Evolutionary conservation across 176 grass and related monocot species (phyloP), one percentile per base, ranked within the genome.

Genomic region (Oryza coarctata): DNA sequence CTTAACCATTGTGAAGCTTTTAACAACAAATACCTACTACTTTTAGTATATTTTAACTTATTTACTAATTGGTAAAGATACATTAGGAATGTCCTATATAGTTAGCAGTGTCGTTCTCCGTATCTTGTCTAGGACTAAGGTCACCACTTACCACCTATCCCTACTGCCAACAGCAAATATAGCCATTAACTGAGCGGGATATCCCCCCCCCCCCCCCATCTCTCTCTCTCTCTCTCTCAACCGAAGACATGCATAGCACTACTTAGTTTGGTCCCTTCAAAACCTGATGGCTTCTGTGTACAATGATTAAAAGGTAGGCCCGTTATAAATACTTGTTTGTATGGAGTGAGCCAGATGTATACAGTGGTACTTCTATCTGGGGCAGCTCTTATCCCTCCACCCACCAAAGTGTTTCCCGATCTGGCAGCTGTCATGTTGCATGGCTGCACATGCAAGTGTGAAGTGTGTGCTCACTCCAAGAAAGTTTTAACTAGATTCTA

Each of bases 321-420:
- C 30, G 7, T 23, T 7, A 75, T 83, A 83, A 55, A 38, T 75
- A 41, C 23, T 15, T 76, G 32, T 45, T 44, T 84, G n/a, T 14
- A 12, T 25, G 80, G 69, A 64, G 57, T 70, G 20, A 73, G 17
- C 69, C 68, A 32, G 28, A 65, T 47, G 52, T 82, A 4, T 33
- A 33, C 4, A 33, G 58, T 55, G 9, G 50, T 22, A 55, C 50
- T 20, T 1, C 45, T n/a, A n/a, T 65, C 63, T 47, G 69, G 55
- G 73, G 39, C 80, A 5, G n/a, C 7, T 47, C 11, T 69, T 32
- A 84, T 84, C 64, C 7, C 73, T 66, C 50, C 50, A 60, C 65
- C 82, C 2, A 70, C 63, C 64, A 9, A 69, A 70, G 58, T 45
- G 82, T 68, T 65, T 70, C 47, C 72, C 31, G 22, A 23, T 40